Percentiles rank a stretch among this genome's conserved stretches.
Conservation (phyloP, 2,329 filamentous ascomycete species). For the Helicocarpus griseus region DNA sequence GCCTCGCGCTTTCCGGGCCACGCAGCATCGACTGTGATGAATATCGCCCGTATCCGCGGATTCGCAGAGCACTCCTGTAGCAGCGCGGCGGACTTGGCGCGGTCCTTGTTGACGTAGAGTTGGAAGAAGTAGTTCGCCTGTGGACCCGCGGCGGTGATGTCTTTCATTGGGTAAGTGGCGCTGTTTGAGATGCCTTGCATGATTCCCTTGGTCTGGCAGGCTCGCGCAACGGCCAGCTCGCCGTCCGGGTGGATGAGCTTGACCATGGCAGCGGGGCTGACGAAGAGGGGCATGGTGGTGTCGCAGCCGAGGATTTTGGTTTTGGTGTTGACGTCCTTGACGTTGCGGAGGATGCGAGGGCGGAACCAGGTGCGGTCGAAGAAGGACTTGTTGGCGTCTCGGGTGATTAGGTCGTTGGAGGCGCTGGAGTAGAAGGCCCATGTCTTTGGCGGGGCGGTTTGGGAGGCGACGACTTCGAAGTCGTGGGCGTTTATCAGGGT, state of each 20-base stretch:
- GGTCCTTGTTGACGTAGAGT: conserved; percentile 46
- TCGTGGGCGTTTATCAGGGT: conserved; percentile 51
- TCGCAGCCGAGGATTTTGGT: conserved; percentile 47
- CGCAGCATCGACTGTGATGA: conserved; percentile 49
- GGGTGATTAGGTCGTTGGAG: conserved; percentile 52
- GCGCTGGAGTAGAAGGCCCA: conserved; percentile 62
- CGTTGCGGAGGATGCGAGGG: conserved; percentile 49
- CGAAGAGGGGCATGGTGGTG: conserved; percentile 50
- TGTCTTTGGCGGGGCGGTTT: conserved; percentile 50
- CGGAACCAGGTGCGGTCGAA: conserved; percentile 50
- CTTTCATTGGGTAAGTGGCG: conserved; percentile 48
- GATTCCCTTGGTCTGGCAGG: conserved; percentile 42
- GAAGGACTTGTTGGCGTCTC: conserved; percentile 44
- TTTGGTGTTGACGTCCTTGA: conserved; percentile 41
- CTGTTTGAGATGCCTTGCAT: conserved; percentile 54
- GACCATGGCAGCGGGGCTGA: conserved; percentile 56
- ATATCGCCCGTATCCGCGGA: conserved; percentile 35
- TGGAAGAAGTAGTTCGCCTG: conserved; percentile 44
- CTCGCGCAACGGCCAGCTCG: conserved; percentile 50
- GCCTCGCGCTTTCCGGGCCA: conserved; percentile 47
- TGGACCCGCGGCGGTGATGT: conserved; percentile 40
- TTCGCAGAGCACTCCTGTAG: conserved; percentile 34
- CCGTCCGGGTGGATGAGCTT: conserved; percentile 54
- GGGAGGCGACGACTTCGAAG: conserved; percentile 49
- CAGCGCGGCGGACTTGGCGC: conserved; percentile 39